phyloP scores from a whole-genome alignment of 352 stramenopile genomes.

The Phytophthora fragariaefolia region DNA sequence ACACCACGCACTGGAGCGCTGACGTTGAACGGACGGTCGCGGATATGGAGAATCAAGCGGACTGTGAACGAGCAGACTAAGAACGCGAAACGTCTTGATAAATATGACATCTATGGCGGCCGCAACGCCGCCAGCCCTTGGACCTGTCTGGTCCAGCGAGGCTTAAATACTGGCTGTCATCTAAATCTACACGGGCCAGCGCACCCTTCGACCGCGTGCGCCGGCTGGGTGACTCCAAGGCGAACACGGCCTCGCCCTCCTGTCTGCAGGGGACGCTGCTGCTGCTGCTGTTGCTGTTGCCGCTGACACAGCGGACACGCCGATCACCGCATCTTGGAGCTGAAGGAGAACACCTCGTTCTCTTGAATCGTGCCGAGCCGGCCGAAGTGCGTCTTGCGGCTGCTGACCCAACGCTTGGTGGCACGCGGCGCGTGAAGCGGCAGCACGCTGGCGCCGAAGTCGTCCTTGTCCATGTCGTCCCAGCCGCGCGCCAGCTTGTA shows the following conservation, averaged over 20 bases:
- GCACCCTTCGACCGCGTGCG: slow-evolving; percentile 37
- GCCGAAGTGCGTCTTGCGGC: slow-evolving; percentile 66
- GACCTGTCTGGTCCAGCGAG: slow-evolving; percentile 15
- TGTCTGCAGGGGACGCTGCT: not conserved
- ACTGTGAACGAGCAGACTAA: not conserved
- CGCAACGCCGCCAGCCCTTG: slow-evolving; percentile 15
- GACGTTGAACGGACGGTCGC: not conserved
- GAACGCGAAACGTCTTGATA: slow-evolving; percentile 39
- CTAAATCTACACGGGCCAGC: slow-evolving; percentile 34
- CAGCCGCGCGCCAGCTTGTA: slow-evolving; percentile 79
- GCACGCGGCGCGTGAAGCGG: slow-evolving; percentile 51
- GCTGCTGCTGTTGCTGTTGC: not conserved
- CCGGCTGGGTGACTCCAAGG: not conserved
- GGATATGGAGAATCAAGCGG: slow-evolving; percentile 8
- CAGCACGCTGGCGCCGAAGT: slow-evolving; percentile 46
- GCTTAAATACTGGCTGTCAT: slow-evolving; percentile 45
- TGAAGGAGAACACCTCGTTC: slow-evolving; percentile 70
- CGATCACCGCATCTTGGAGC: slow-evolving; percentile 67
- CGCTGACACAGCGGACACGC: not conserved
- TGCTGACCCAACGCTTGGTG: slow-evolving; percentile 71
- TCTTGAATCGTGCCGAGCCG: slow-evolving; percentile 76
- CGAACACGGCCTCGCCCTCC: slow-evolving; percentile 3
- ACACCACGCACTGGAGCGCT: not conserved
- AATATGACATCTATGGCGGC: slow-evolving; percentile 43
- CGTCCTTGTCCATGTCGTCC: slow-evolving; percentile 62